A percentile compares a stretch with the other conserved stretches of the same genome.
Conservation (phyloP, 2,329 filamentous ascomycete species). For the Diplodia seriata region DNA sequence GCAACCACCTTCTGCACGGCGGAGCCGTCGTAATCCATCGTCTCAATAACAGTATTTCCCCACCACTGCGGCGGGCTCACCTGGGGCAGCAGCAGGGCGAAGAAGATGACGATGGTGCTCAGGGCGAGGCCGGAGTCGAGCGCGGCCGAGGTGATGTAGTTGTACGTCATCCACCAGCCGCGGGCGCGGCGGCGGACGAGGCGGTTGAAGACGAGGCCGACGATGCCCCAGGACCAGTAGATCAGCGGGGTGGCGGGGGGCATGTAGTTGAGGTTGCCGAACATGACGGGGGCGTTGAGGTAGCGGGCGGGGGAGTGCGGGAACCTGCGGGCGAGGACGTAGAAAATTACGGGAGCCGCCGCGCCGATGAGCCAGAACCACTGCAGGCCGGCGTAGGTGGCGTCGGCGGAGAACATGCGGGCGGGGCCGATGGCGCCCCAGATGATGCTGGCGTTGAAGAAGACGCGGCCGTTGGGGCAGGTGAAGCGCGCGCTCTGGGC, state of each 20-base stretch:
- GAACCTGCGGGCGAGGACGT: slow-evolving; percentile 58
- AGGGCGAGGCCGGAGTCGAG: slow-evolving; percentile 41
- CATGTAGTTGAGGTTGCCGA: slow-evolving; percentile 65
- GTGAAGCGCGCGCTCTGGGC: slow-evolving; percentile 58
- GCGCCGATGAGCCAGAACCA: slow-evolving; percentile 66
- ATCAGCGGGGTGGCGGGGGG: slow-evolving; percentile 55
- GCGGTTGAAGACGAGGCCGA: slow-evolving; percentile 41
- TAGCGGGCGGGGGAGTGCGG: slow-evolving; percentile 60
- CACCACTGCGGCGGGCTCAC: slow-evolving; percentile 40
- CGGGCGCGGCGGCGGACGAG: slow-evolving; percentile 37
- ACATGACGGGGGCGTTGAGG: slow-evolving; percentile 68
- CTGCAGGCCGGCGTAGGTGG: slow-evolving; percentile 67
- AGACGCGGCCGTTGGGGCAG: slow-evolving; percentile 68
- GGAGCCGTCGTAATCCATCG: slow-evolving; percentile 36
- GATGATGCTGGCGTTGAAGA: slow-evolving; percentile 71
- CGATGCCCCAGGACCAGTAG: slow-evolving; percentile 39
- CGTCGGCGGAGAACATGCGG: slow-evolving; percentile 68
- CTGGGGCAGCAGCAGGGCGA: slow-evolving; percentile 38
- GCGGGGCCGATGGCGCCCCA: slow-evolving; percentile 67
- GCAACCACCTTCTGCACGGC: slow-evolving; percentile 36
- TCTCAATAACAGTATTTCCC: slow-evolving; percentile 35
- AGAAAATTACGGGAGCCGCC: slow-evolving; percentile 60
- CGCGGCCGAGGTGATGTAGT: slow-evolving; percentile 40
- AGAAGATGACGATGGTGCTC: slow-evolving; percentile 41
- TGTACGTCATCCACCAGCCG: slow-evolving; percentile 40